Evolutionary conservation across 441 rosid species (phyloP).

Genomic region (Corymbia citriodora): DNA sequence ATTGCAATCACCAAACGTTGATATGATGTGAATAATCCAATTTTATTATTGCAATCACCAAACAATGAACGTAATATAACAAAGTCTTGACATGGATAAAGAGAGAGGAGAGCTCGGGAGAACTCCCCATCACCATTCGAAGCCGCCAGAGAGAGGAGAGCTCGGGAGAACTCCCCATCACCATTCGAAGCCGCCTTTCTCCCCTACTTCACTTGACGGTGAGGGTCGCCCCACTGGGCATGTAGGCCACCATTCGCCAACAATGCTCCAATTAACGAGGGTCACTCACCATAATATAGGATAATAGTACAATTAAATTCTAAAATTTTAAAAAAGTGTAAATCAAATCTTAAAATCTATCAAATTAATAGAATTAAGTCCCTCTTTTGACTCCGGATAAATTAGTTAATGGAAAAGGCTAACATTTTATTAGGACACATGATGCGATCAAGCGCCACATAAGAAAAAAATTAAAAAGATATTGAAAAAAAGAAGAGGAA

Average conservation of each 20-base stretch:
- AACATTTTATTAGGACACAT: background rate
- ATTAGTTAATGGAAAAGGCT: rapidly evolving
- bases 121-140: background rate
- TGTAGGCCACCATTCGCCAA: background rate
- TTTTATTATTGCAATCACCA: too few relatives aligned
- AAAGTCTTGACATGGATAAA: too few relatives aligned
- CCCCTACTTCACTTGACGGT: background rate
- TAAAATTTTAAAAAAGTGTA: too few relatives aligned
- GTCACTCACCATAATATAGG: background rate
- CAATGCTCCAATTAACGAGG: background rate
- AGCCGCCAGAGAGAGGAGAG: background rate
- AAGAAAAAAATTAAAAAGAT: too few relatives aligned
- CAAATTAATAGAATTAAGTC: too few relatives aligned
- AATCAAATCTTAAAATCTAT: too few relatives aligned
- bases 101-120: background rate
- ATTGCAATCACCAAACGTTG: too few relatives aligned
- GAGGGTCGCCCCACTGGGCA: background rate
- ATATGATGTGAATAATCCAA: too few relatives aligned
- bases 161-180: background rate
- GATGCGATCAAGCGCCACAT: background rate
- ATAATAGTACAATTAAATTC: too few relatives aligned
- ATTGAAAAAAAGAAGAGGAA: background rate
- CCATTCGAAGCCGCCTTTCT: background rate
- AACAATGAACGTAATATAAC: too few relatives aligned
- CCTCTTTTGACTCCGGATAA: too few relatives aligned